phyloP scores from a whole-genome alignment of 1,284 basidiomycete species.

The Rhodofomes roseus region DNA sequence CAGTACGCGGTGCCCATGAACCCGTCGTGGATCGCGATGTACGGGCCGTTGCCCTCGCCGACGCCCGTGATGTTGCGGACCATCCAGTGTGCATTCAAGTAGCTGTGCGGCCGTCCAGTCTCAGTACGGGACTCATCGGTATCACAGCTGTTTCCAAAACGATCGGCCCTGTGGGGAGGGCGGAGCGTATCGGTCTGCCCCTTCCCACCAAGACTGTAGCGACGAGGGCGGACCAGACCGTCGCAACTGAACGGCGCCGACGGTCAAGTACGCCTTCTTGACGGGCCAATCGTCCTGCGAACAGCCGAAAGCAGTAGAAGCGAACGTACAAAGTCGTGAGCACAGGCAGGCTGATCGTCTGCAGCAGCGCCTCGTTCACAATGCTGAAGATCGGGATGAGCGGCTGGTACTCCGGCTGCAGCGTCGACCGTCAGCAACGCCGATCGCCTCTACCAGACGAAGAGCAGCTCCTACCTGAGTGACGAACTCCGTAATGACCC shows the following conservation, averaged over 20 bases:
- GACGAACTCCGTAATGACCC: slow-evolving; percentile 58
- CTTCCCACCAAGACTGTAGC: no score
- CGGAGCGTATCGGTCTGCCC: no score
- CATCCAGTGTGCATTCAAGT: slow-evolving; percentile 51
- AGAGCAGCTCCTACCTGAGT: slow-evolving; percentile 34
- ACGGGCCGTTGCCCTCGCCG: slow-evolving; percentile 53
- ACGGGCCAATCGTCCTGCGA: no score
- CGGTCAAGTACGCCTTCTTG: no score
- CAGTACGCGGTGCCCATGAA: slow-evolving; percentile 33
- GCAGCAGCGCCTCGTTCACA: slow-evolving; percentile 37
- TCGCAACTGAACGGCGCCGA: no score
- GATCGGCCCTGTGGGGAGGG: no score
- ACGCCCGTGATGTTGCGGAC: slow-evolving; percentile 54
- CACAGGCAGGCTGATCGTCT: slow-evolving; percentile 33
- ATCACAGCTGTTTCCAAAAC: no score
- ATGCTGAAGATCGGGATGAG: slow-evolving; percentile 48
- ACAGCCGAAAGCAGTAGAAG: no score
- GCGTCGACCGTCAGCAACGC: background rate
- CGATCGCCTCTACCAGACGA: no score
- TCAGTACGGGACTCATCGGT: no score
- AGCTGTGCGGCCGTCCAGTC: slow-evolving; percentile 44
- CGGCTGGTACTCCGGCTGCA: slow-evolving; percentile 40
- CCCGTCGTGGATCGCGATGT: slow-evolving; percentile 52
- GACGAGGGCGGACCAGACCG: no score
- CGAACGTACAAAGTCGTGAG: slow-evolving; percentile 36